Evolutionary conservation across 768 basidiomycete genomes (phyloP).

Genomic region (Astraeus odoratus): DNA sequence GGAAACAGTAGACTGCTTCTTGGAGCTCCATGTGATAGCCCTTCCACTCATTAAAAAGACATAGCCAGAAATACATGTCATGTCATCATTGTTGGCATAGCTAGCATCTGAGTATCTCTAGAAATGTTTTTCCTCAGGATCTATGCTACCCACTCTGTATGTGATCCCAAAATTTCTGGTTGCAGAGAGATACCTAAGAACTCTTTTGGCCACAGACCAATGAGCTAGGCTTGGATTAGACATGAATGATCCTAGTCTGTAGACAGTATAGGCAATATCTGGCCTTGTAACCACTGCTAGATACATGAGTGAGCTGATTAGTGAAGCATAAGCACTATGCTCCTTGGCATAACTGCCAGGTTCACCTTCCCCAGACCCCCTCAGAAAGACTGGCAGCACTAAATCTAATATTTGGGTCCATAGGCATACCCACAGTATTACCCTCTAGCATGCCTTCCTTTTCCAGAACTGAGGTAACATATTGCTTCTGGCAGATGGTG

Average conservation of each 20-base stretch:
- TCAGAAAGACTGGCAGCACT: no score
- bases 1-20: no score
- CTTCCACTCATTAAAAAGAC: conserved; percentile 23
- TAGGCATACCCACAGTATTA: conserved; percentile 2
- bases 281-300: no score
- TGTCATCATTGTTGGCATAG: conserved; percentile 18
- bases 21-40: no score
- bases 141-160: neutral
- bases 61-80: conserved; percentile 18
- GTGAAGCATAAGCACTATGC: no score
- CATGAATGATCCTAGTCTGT: no score
- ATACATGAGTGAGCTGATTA: no score
- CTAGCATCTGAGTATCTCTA: conserved; percentile 17
- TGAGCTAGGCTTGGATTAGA: conserved; percentile 11
- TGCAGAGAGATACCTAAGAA: conserved; percentile 9
- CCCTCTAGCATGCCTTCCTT: neutral
- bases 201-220: conserved; percentile 7
- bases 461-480: conserved; percentile 4
- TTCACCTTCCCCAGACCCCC: no score
- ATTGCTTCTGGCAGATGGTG: conserved; percentile 1
- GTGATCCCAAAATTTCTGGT: neutral
- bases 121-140: conserved; percentile 5
- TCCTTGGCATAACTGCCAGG: no score
- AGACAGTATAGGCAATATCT: no score
- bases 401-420: conserved; percentile 12